Evolutionary conservation across 331 rosid species (phyloP).

Genomic region (Quercus lobata): DNA sequence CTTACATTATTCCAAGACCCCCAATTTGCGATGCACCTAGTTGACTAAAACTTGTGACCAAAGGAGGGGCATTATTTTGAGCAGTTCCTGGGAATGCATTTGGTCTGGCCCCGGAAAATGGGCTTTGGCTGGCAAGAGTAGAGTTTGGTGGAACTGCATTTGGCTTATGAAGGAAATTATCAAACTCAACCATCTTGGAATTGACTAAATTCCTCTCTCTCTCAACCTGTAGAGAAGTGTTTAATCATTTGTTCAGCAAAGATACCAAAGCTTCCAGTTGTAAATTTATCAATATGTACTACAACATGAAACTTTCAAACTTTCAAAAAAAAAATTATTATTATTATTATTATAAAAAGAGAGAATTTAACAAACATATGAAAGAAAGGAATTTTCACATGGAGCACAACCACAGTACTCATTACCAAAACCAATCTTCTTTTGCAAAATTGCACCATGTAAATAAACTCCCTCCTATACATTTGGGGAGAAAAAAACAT

Average conservation of each 20-base stretch:
- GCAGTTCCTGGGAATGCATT: slow-evolving; percentile 39
- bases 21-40: slow-evolving; percentile 52
- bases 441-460: background rate
- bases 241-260: background rate
- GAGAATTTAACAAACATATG: background rate
- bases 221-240: slow-evolving; percentile 62
- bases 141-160: slow-evolving; percentile 27
- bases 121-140: slow-evolving; percentile 35
- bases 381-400: background rate
- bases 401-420: background rate
- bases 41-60: slow-evolving; percentile 85
- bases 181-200: slow-evolving; percentile 71
- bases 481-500: too few species aligned
- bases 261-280: background rate
- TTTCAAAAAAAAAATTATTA: background rate
- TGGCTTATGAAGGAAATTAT: slow-evolving; percentile 62
- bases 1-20: slow-evolving; percentile 42
- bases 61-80: slow-evolving; percentile 51
- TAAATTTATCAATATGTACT: background rate
- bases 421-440: background rate
- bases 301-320: background rate
- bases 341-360: background rate
- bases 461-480: too few species aligned
- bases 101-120: slow-evolving; percentile 38
- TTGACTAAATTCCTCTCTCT: slow-evolving; percentile 74